A percentile compares a stretch with the other conserved stretches of the same genome.
phyloP scores from a whole-genome alignment of 1,139 yeast species.

The Debaryomyces subglobosus region DNA sequence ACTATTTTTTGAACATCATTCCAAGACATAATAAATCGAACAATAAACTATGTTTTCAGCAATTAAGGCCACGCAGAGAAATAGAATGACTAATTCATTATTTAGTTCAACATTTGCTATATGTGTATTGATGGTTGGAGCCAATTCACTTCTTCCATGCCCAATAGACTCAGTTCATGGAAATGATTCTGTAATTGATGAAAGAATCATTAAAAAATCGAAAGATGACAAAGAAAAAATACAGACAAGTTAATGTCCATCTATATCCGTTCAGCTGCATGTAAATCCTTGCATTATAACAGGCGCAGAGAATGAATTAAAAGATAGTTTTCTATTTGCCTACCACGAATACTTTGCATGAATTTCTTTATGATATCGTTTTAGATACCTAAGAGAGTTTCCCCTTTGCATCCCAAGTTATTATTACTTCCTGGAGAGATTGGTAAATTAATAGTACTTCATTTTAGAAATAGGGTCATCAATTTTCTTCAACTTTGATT shows the following conservation, averaged over 20 bases:
- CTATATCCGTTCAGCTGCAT: not conserved
- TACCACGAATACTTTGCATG: not conserved
- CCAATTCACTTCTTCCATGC: conserved; percentile 73
- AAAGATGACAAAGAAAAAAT: not conserved
- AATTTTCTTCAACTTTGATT: not conserved
- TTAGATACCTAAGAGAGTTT: not conserved
- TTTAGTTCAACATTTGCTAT: conserved; percentile 77
- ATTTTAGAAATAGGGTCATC: not conserved
- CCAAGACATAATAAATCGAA: not conserved
- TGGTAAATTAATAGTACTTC: not conserved
- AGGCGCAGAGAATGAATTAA: not conserved
- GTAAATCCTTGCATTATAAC: not conserved
- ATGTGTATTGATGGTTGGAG: conserved; percentile 69
- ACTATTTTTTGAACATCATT: not conserved
- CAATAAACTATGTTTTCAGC: conserved; percentile 23
- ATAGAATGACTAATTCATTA: conserved; percentile 62
- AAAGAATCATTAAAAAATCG: conserved; percentile 21
- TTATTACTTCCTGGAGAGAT: not conserved
- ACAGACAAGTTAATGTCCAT: not conserved
- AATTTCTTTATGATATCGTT: not conserved
- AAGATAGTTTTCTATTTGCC: not conserved
- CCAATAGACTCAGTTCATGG: conserved; percentile 60
- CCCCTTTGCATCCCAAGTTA: not conserved
- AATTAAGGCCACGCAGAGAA: conserved; percentile 59
- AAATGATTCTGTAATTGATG: conserved; percentile 44